Percentiles rank a stretch among this genome's conserved stretches.
These are phyloP conservation scores for Paramecium primaurelia DNA, from an alignment of 73 alveolate genomes.

Conservation along the genomic window DNA sequence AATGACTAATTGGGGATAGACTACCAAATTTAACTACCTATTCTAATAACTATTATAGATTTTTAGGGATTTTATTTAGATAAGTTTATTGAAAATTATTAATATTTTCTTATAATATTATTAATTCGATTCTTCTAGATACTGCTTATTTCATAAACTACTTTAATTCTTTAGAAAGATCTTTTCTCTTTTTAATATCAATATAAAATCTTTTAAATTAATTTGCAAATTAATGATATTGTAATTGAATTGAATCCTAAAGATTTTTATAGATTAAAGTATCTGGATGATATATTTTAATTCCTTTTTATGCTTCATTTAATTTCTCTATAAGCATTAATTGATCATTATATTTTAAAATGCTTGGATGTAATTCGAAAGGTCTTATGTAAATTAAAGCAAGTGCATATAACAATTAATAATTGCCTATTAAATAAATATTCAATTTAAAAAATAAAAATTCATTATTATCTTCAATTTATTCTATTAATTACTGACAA, in stretches of 20 bases:
- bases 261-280: not conserved
- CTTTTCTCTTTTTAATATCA: not conserved
- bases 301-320: not conserved
- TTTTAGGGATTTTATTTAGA: not conserved
- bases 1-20: not conserved
- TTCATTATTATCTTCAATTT: not conserved
- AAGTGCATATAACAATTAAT: not conserved
- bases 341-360: not conserved
- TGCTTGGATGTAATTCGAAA: not conserved
- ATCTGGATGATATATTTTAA: not conserved
- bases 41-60: not conserved
- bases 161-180: not conserved
- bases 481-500: not conserved
- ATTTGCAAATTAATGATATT: not conserved
- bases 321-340: not conserved
- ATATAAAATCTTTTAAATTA: not conserved
- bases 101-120: not conserved
- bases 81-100: not conserved
- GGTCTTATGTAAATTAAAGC: not conserved
- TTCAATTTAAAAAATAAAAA: not conserved
- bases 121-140: not conserved
- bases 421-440: not conserved
- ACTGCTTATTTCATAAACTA: not conserved
- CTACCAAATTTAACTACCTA: not conserved
- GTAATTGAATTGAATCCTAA: not conserved